phyloP scores from a whole-genome alignment of 257 asterid genomes.

The Agastache rugosa region DNA sequence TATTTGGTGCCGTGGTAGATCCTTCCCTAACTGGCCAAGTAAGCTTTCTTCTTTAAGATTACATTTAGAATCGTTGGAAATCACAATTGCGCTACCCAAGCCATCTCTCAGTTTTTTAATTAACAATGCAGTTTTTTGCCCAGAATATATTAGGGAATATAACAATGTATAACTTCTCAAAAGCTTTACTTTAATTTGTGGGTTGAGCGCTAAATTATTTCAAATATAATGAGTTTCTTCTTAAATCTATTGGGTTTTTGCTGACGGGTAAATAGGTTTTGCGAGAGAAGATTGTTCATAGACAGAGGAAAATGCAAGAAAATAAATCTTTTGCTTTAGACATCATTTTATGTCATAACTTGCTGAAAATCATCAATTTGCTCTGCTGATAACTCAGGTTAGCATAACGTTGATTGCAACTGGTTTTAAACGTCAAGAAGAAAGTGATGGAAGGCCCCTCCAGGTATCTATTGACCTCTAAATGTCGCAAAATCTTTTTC shows the following conservation, averaged over 20 bases:
- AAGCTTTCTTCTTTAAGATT: constrained; percentile 41
- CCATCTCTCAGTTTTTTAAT: no score
- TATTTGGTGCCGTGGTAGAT: constrained; percentile 92
- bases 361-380: constrained; percentile 8
- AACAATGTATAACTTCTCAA: background rate
- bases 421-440: constrained; percentile 95
- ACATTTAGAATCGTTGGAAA: background rate
- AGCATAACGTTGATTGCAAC: constrained; percentile 95
- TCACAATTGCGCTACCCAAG: background rate
- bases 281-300: background rate
- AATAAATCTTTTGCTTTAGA: background rate
- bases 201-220: background rate
- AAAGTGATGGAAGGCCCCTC: constrained; percentile 67
- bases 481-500: background rate
- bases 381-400: constrained; percentile 55
- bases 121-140: background rate
- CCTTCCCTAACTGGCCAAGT: constrained; percentile 90
- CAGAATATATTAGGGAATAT: background rate
- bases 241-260: background rate
- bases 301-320: background rate
- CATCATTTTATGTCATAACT: background rate
- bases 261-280: background rate
- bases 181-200: background rate
- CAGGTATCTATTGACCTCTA: constrained; percentile 59
- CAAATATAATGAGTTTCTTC: background rate